Evolutionary conservation across 345 rosid species (phyloP), one percentile per base, ranked within the genome.

Genomic region (Diplotaxis tenuifolia): DNA sequence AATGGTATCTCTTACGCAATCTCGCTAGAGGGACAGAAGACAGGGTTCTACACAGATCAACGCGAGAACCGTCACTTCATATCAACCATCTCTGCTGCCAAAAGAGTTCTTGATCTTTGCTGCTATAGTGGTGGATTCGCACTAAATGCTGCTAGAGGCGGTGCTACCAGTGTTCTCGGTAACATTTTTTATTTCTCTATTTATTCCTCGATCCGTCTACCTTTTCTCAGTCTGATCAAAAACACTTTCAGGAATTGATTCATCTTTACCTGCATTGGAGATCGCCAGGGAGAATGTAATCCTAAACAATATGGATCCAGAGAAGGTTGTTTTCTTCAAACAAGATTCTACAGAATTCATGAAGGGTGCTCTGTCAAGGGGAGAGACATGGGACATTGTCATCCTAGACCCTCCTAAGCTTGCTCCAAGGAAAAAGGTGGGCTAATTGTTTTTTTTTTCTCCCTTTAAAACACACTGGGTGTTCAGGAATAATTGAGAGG

Each of bases 51-150:
- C 78, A 90, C 95, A 45, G 97, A 91, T 82, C 92, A 91, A 67
- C 92, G 95, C 15, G 96, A 87, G 75, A 89, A 79, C 49, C 83
- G 93, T 36, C 83, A 78, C 68, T 89, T 89, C 82, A 72, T 91
- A 62, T 88, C 97, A 52, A 75, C 87, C 32, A 81, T 91, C 69
- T 90, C 92, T 34, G 66, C 79, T 36, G 93, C 92, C 34, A 83
- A 64, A 83, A 88, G 64, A 72, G 96, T 94, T 75, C 93, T 89
- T 68, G 96, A 94, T 74, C 77, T 91, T 36, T 94, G 96, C 81
- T 94, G 96, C 84, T 91, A 94, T 70, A 87, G 88, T 74, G 95
- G 96, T 75, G 96, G 98, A 27, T 94, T 94, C 71, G 79, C 98
- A 72, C 83, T 94, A 2, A 91, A 81, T 79, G 98, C 93, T 32